Percentiles rank a stretch among this genome's conserved stretches.
phyloP scores from a whole-genome alignment of 2,329 filamentous ascomycete species.

The Graphiopsis chlorocephala region DNA sequence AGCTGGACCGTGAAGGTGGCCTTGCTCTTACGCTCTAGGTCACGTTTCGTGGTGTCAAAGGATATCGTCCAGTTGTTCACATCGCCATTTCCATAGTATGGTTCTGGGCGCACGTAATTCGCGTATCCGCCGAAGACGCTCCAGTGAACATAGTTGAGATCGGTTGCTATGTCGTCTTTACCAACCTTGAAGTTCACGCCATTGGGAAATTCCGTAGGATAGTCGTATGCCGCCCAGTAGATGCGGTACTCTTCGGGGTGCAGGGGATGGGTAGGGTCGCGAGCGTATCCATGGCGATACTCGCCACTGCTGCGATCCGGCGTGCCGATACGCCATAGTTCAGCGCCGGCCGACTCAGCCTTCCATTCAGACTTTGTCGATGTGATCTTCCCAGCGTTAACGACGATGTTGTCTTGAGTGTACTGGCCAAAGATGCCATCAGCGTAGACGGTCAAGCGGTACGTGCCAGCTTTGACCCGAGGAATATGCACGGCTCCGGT shows the following conservation, averaged over 20 bases:
- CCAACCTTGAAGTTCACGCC: conserved; percentile 60
- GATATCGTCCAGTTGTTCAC: conserved; percentile 61
- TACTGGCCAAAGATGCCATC: conserved; percentile 62
- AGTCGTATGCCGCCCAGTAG: conserved; percentile 62
- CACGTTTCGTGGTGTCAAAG: conserved; percentile 47
- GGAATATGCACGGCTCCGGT: conserved; percentile 52
- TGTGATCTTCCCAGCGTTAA: conserved; percentile 43
- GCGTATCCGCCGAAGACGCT: conserved; percentile 59
- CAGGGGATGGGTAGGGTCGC: conserved; percentile 48
- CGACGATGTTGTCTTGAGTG: conserved; percentile 50
- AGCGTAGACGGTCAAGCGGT: conserved; percentile 62
- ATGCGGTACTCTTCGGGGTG: conserved; percentile 58
- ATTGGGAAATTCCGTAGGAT: conserved; percentile 56
- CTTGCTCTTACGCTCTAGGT: conserved; percentile 41
- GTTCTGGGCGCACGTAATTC: conserved; percentile 46
- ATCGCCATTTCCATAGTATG: conserved; percentile 45
- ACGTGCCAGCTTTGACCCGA: conserved; percentile 56
- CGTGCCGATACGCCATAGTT: conserved; percentile 62
- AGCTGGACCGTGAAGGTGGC: conserved; percentile 63
- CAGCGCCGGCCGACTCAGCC: conserved; percentile 55
- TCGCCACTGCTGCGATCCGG: conserved; percentile 62
- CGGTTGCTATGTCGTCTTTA: conserved; percentile 45
- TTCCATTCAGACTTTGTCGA: conserved; percentile 48
- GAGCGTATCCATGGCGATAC: conserved; percentile 56
- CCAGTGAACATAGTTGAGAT: conserved; percentile 67